Base-by-base conservation (phyloP, 129 eudicot genomes). In the carrot (Daucus carota) region DNA sequence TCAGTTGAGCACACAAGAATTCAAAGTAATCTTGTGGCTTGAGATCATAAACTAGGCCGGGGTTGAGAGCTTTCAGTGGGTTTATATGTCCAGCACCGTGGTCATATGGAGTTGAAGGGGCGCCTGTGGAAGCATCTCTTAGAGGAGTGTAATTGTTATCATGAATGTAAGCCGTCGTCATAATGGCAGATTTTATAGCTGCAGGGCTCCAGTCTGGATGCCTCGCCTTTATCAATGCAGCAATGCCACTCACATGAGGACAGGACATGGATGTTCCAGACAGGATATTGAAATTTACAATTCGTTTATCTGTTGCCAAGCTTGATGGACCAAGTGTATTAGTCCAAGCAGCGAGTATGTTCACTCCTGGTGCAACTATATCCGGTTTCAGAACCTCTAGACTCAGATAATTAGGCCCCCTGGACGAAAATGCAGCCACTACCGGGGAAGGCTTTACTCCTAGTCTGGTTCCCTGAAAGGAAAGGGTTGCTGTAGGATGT, bases 261-360 rank as follows among this genome's bases (percentile, higher is more conserved):
- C 98, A 93, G 0, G 98, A 90, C 98, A 93, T 93, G 7, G 98
- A 93, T n/a, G 98, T 93, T 36, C 97, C 97, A 0, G 98, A 93
- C 59, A 93, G 80, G 3, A 93, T 88, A 52, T 93, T 93, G 81
- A 93, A 93, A 22, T 82, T 84, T 8, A 92, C 92, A 52, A 92
- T 65, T 18, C 98, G 83, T 10, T 46, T 73, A 67, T 90, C 97
- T 0, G 91, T 81, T 10, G 87, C 86, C 15, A 93, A 79, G 69
- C 96, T 87, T 3, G 98, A 93, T 9, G 98, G 98, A 26, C 95
- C 98, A 16, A 67, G 54, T 41, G 73, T 83, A 0, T 95, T 90
- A 0, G 91, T 87, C 98, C 98, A 93, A 28, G 96, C 96, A 3
- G 98, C 98, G 0, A 90, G 92, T 20, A 93, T 93, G 86, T 93